phyloP scores from a whole-genome alignment of 2,329 filamentous ascomycete genomes.

The Macroventuria anomochaeta region DNA sequence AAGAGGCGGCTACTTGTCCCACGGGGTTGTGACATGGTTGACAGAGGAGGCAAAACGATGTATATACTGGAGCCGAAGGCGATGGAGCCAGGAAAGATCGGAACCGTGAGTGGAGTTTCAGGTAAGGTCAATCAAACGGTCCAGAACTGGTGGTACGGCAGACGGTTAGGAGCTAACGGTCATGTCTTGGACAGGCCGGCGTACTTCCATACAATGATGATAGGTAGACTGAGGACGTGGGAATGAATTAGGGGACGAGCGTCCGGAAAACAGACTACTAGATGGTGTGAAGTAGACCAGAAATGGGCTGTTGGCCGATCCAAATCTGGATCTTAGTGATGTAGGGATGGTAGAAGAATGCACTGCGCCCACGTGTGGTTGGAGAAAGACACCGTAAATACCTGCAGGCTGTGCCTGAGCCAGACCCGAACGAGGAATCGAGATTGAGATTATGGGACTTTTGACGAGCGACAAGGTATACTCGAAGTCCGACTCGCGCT shows the following conservation, averaged over 20 bases:
- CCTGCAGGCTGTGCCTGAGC: slow-evolving; percentile 49
- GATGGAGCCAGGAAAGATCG: slow-evolving; percentile 39
- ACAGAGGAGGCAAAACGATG: slow-evolving; percentile 32
- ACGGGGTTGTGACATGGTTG: slow-evolving; percentile 43
- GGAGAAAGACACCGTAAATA: slow-evolving; percentile 47
- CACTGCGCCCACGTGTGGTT: slow-evolving; percentile 42
- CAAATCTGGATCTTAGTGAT: slow-evolving; percentile 44
- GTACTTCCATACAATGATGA: slow-evolving; percentile 35
- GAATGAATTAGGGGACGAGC: slow-evolving; percentile 40
- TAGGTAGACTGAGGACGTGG: slow-evolving; percentile 38
- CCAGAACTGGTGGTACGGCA: slow-evolving; percentile 44
- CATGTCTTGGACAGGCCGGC: slow-evolving; percentile 39
- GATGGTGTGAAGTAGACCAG: slow-evolving; percentile 32
- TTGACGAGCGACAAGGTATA: slow-evolving; percentile 33
- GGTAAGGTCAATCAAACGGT: slow-evolving; percentile 34
- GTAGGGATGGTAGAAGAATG: slow-evolving; percentile 32
- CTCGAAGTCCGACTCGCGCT: slow-evolving; percentile 38
- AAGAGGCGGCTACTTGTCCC: slow-evolving; percentile 45
- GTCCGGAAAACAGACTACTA: slow-evolving; percentile 34
- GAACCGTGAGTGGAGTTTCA: slow-evolving; percentile 42
- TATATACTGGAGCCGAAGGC: slow-evolving; percentile 42
- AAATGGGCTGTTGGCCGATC: slow-evolving; percentile 40
- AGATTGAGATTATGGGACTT: slow-evolving; percentile 23
- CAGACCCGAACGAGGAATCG: slow-evolving; percentile 33
- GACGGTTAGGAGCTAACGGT: slow-evolving; percentile 40